Percentiles rank a stretch among this genome's conserved stretches.
Conservation (phyloP, 225 moss, liverwort and hornwort species). For the Marchantia paleacea region DNA sequence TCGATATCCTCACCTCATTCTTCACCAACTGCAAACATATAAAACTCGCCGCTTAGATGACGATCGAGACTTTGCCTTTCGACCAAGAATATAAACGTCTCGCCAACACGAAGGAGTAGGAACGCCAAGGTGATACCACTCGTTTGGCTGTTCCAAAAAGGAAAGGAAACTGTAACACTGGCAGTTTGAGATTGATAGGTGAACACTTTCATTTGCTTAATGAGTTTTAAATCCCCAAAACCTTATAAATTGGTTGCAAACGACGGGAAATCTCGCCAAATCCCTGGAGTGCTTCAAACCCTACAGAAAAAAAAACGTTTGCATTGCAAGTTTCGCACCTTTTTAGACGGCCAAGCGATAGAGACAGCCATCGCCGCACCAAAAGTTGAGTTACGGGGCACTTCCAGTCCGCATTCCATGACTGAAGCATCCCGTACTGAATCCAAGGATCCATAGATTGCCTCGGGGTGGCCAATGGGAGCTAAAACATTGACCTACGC, state of each 20-base stretch:
- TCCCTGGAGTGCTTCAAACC: no score
- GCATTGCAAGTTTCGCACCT: conserved; percentile 41
- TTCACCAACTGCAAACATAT: conserved; percentile 61
- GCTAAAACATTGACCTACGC: conserved; percentile 32
- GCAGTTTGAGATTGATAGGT: background rate
- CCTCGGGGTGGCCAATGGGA: conserved; percentile 1
- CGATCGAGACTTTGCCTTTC: background rate
- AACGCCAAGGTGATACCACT: background rate
- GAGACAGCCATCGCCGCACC: conserved; percentile 64
- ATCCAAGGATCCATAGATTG: conserved; percentile 8
- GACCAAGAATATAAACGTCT: background rate
- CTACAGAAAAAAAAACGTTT: background rate
- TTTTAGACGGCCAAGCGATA: conserved; percentile 83
- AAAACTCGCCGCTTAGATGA: background rate
- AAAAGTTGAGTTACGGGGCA: conserved; percentile 38
- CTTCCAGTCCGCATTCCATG: conserved; percentile 43
- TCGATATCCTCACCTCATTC: conserved; percentile 76
- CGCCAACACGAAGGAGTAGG: background rate
- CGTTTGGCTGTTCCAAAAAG: background rate
- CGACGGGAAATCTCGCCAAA: no score
- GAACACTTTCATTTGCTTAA: no score
- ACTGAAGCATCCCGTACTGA: conserved; percentile 47
- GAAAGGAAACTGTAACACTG: background rate
- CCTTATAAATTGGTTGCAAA: no score
- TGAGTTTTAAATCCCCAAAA: no score